Conservation (phyloP, 2,329 filamentous ascomycete genomes). For the Balansia obtecta region DNA sequence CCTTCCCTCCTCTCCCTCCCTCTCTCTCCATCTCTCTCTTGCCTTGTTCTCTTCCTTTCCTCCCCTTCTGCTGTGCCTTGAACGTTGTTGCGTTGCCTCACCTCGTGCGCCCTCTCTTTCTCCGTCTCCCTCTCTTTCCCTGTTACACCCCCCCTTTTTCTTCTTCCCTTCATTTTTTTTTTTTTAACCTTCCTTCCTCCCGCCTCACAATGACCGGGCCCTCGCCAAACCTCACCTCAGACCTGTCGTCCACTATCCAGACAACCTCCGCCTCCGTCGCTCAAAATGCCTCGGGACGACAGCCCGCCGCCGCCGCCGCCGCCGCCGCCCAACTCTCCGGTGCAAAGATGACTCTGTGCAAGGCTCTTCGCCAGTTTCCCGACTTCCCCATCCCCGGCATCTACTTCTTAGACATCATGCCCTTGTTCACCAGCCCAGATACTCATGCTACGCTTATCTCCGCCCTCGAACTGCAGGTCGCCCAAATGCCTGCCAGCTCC, state of each 20-base stretch:
- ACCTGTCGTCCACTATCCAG: slow-evolving; percentile 11
- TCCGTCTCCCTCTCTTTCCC: slow-evolving; percentile 7
- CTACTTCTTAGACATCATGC: slow-evolving; percentile 95
- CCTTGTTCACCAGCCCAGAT: slow-evolving; percentile 70
- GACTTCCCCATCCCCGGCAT: slow-evolving; percentile 91
- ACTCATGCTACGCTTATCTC: slow-evolving; percentile 68
- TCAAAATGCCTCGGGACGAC: slow-evolving; percentile 50
- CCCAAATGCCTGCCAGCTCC: slow-evolving; percentile 43
- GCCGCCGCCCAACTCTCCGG: slow-evolving; percentile 51
- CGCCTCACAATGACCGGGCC: slow-evolving; percentile 22
- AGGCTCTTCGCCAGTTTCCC: slow-evolving; percentile 69
- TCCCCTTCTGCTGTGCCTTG: neutral
- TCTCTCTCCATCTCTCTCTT: too few relatives aligned
- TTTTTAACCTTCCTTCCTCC: slow-evolving; percentile 14
- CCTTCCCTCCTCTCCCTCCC: neutral
- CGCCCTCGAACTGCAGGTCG: slow-evolving; percentile 74
- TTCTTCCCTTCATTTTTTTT: slow-evolving; percentile 17
- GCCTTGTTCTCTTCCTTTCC: too few relatives aligned
- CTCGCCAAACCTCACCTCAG: slow-evolving; percentile 12
- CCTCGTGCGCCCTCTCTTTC: slow-evolving; percentile 8
- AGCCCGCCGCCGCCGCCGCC: slow-evolving; percentile 50
- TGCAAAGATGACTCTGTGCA: slow-evolving; percentile 59
- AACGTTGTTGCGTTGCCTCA: slow-evolving; percentile 9
- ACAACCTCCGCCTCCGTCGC: slow-evolving; percentile 18
- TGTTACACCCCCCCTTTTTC: too few relatives aligned